Percentiles rank a stretch among this genome's conserved stretches.
Conservation (phyloP, 805 yeast genomes). For the Wickerhamomyces bovis region DNA sequence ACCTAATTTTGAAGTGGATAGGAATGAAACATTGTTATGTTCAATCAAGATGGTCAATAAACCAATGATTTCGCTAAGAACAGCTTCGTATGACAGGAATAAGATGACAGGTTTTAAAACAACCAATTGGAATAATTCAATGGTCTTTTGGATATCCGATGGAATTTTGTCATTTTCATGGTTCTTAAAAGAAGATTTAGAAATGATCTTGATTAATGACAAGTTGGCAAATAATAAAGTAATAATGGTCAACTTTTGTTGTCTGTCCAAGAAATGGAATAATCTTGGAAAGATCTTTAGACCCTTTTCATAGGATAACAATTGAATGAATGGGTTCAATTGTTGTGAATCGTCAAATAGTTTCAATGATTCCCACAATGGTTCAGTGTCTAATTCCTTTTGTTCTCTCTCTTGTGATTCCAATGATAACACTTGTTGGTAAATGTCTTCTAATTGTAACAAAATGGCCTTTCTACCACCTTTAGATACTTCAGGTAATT, state of each 20-base stretch:
- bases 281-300: constrained; percentile 84
- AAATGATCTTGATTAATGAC: constrained; percentile 70
- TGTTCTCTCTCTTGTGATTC: constrained; percentile 70
- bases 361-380: constrained; percentile 74
- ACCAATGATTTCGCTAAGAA: constrained; percentile 72
- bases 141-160: constrained; percentile 45
- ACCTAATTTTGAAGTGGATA: constrained; percentile 65
- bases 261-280: constrained; percentile 72
- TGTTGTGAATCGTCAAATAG: constrained; percentile 53
- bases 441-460: constrained; percentile 70
- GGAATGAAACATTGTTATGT: constrained; percentile 57
- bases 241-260: constrained; percentile 69
- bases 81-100: constrained; percentile 69
- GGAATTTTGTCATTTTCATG: constrained; percentile 50
- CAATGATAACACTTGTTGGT: constrained; percentile 66
- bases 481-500: constrained; percentile 25
- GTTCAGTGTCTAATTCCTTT: constrained; percentile 37
- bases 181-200: constrained; percentile 72
- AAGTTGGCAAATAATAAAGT: constrained; percentile 76
- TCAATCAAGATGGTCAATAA: constrained; percentile 64
- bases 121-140: constrained; percentile 74
- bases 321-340: constrained; percentile 70
- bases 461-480: constrained; percentile 46
- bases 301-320: constrained; percentile 80
- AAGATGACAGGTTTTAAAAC: constrained; percentile 81